Conservation (phyloP, 2,329 filamentous ascomycete genomes). For the Venturia pyrina region DNA sequence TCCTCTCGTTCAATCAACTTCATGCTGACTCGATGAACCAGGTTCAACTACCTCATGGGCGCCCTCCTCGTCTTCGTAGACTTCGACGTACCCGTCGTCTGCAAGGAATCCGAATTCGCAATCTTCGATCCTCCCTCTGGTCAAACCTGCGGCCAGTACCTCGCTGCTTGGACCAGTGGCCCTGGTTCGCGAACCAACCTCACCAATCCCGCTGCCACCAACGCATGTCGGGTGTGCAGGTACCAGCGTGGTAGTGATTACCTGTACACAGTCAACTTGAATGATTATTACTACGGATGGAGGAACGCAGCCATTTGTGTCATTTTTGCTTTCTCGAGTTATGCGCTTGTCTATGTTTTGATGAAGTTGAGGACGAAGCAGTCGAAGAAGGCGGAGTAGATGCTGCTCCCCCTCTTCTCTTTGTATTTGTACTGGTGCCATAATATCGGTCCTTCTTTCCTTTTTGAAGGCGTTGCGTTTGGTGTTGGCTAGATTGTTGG, state of each 20-base stretch:
- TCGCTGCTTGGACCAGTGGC: constrained; percentile 25
- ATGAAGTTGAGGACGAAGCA: constrained; percentile 29
- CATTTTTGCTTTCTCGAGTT: constrained; percentile 61
- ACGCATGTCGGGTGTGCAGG: constrained; percentile 59
- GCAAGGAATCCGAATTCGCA: constrained; percentile 47
- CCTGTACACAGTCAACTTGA: constrained; percentile 47
- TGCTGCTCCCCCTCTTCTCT: not conserved
- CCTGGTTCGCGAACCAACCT: constrained; percentile 44
- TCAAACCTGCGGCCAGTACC: constrained; percentile 51
- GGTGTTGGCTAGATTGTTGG: too few species aligned
- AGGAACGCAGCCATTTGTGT: constrained; percentile 62
- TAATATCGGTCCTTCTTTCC: not conserved
- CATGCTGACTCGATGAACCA: not conserved
- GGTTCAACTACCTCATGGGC: constrained; percentile 56
- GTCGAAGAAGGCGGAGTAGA: constrained; percentile 9
- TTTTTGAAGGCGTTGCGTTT: too few species aligned
- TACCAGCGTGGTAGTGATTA: constrained; percentile 57
- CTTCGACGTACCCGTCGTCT: constrained; percentile 46
- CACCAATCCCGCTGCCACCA: constrained; percentile 47
- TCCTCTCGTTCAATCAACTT: not conserved
- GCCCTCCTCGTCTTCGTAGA: constrained; percentile 48
- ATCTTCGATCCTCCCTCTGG: constrained; percentile 50
- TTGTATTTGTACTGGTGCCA: not conserved
- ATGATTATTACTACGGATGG: constrained; percentile 52
- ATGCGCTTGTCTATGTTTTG: constrained; percentile 65